Conservation (phyloP, 495 filamentous ascomycete genomes). For the Cercophora samala region DNA sequence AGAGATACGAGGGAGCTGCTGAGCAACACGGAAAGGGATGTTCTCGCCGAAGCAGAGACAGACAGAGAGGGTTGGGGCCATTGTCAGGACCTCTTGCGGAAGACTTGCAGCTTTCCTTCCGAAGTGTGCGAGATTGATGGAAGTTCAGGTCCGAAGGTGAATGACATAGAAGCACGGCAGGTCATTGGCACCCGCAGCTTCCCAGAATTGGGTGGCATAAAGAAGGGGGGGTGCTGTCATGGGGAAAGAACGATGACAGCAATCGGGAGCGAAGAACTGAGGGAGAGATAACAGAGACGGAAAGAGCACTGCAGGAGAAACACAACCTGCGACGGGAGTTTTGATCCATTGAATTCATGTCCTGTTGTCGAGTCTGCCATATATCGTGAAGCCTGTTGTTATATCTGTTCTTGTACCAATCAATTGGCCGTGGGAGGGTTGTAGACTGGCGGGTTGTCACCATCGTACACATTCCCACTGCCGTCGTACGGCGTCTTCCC, state of each 20-base stretch:
- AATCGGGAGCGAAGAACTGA: background rate
- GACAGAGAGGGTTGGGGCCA: background rate
- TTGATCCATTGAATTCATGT: too few species aligned
- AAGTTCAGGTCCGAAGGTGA: background rate
- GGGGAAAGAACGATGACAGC: background rate
- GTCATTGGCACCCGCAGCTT: background rate
- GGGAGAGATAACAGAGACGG: background rate
- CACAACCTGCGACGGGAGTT: background rate
- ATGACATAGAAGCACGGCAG: background rate
- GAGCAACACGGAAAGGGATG: background rate
- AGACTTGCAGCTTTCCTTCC: background rate
- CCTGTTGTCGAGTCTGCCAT: too few species aligned
- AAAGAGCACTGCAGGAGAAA: background rate
- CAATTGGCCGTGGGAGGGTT: slow-evolving; percentile 18
- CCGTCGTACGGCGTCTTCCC: slow-evolving; percentile 48
- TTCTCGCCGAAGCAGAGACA: background rate
- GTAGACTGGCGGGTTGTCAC: slow-evolving; percentile 33
- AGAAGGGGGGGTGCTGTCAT: background rate
- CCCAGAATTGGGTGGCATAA: background rate
- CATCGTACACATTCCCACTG: slow-evolving; percentile 45
- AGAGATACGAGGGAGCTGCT: background rate
- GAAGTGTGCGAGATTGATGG: background rate
- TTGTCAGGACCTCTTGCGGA: background rate
- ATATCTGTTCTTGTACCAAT: slow-evolving; percentile 6
- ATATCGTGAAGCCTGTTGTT: too few species aligned